phyloP scores from a whole-genome alignment of 306 rosid species.

The Dryas octopetala region DNA sequence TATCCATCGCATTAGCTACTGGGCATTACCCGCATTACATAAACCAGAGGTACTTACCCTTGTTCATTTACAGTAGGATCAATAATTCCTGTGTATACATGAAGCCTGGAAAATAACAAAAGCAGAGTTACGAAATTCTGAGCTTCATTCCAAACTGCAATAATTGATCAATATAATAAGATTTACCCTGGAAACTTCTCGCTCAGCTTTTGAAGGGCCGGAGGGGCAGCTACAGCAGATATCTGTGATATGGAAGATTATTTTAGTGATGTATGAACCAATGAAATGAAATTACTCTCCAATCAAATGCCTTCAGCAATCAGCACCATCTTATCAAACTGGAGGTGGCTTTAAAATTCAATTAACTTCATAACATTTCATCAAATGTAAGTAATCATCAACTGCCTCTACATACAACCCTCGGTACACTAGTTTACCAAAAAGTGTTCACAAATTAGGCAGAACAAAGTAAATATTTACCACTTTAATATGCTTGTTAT shows the following conservation, averaged over 20 bases:
- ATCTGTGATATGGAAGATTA: slow-evolving; percentile 50
- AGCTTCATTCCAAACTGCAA: slow-evolving; percentile 16
- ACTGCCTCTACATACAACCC: background rate
- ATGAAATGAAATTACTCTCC: background rate
- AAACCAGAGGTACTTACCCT: slow-evolving; percentile 55
- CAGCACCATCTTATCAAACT: background rate
- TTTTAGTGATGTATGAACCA: background rate
- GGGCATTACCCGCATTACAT: background rate
- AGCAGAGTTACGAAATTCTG: slow-evolving; percentile 11
- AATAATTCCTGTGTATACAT: slow-evolving; percentile 81
- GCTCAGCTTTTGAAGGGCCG: slow-evolving; percentile 88
- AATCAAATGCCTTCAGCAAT: background rate
- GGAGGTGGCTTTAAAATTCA: background rate
- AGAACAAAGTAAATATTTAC: slow-evolving; percentile 35
- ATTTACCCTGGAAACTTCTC: slow-evolving; percentile 91
- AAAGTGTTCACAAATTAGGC: background rate
- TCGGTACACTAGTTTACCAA: background rate
- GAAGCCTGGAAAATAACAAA: slow-evolving; percentile 55
- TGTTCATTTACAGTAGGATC: slow-evolving; percentile 81
- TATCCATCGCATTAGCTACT: background rate
- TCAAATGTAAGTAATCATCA: background rate
- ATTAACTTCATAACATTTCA: background rate
- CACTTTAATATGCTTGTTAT: slow-evolving; percentile 81
- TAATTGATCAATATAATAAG: background rate
- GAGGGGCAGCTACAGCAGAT: slow-evolving; percentile 90